A percentile compares a stretch with the other conserved stretches of the same genome.
These are phyloP conservation scores for Mycosphaerella sp. DNA, from an alignment of 2,329 filamentous ascomycete genomes.

Conservation along the genomic window DNA sequence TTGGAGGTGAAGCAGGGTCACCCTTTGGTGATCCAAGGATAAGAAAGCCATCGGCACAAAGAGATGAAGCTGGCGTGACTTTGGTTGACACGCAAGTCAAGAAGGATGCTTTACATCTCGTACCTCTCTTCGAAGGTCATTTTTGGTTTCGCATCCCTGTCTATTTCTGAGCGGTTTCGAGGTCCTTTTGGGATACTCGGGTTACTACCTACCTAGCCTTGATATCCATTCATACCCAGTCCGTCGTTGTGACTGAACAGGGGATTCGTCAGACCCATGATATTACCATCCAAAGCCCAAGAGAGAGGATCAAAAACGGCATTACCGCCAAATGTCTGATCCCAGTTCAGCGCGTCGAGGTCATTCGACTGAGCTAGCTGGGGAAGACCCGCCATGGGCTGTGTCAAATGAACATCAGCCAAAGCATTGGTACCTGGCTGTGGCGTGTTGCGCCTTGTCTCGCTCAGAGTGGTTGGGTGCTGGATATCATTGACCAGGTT, in stretches of 20 bases:
- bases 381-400: conserved; percentile 12
- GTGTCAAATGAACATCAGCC: conserved; percentile 11
- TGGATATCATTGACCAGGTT: conserved; percentile 60
- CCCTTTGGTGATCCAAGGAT: too few species aligned
- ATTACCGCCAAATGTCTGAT: conserved; percentile 47
- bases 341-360: conserved; percentile 27
- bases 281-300: conserved; percentile 83
- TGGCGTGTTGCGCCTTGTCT: conserved; percentile 27
- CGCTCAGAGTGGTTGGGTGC: conserved; percentile 57
- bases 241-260: conserved; percentile 16
- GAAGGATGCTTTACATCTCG: too few species aligned
- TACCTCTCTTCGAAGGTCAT: too few species aligned
- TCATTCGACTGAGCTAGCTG: conserved; percentile 16
- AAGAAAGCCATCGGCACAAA: too few species aligned
- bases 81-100: too few species aligned
- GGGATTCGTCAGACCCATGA: conserved; percentile 34
- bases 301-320: conserved; percentile 89
- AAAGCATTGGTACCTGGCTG: conserved; percentile 20
- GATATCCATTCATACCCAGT: conserved; percentile 6
- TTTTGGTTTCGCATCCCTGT: too few species aligned
- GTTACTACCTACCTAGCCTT: background rate
- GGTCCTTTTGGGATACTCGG: too few species aligned
- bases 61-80: too few species aligned
- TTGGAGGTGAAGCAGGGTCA: too few species aligned
- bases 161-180: too few species aligned